Conservation (phyloP, 768 basidiomycete species). For the Lenzites betulinus region DNA sequence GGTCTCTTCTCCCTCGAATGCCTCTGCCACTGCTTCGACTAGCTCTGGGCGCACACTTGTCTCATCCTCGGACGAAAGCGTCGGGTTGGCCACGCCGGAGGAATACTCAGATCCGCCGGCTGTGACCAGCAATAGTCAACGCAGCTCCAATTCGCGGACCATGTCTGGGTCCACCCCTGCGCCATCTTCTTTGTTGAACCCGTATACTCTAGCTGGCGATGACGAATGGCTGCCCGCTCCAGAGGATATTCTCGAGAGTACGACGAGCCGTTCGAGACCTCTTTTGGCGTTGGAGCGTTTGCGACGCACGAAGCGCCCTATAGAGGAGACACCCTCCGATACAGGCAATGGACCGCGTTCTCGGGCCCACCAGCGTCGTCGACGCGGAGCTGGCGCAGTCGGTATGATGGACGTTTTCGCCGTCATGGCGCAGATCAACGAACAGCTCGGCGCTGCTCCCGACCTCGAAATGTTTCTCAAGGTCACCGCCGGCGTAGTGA, state of each 20-base stretch:
- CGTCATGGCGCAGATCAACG: slow-evolving; percentile 77
- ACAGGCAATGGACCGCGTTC: slow-evolving; percentile 5
- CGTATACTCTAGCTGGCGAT: slow-evolving; percentile 26
- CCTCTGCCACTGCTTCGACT: slow-evolving; percentile 19
- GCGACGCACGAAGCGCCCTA: slow-evolving; percentile 44
- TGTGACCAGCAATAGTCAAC: neutral
- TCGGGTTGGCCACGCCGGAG: slow-evolving; percentile 19
- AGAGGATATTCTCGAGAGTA: slow-evolving; percentile 70
- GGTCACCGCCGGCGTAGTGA: slow-evolving; percentile 69
- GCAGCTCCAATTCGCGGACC: neutral
- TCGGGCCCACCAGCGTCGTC: slow-evolving; percentile 19
- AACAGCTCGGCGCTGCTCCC: slow-evolving; percentile 68
- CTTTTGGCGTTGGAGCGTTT: slow-evolving; percentile 71
- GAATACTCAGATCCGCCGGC: slow-evolving; percentile 6
- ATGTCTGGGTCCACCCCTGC: slow-evolving; percentile 1
- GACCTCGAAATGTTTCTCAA: slow-evolving; percentile 72
- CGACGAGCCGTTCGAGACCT: slow-evolving; percentile 66
- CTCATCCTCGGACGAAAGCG: slow-evolving; percentile 19
- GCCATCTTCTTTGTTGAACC: slow-evolving; percentile 4
- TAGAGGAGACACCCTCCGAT: neutral
- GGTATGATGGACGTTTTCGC: slow-evolving; percentile 83
- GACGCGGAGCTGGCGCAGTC: slow-evolving; percentile 30
- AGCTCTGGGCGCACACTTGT: slow-evolving; percentile 32
- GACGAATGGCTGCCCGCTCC: slow-evolving; percentile 48
- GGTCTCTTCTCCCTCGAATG: slow-evolving; percentile 31